Conservation (phyloP, 2,329 filamentous ascomycete species). For the Aspergillus fijiensis region DNA sequence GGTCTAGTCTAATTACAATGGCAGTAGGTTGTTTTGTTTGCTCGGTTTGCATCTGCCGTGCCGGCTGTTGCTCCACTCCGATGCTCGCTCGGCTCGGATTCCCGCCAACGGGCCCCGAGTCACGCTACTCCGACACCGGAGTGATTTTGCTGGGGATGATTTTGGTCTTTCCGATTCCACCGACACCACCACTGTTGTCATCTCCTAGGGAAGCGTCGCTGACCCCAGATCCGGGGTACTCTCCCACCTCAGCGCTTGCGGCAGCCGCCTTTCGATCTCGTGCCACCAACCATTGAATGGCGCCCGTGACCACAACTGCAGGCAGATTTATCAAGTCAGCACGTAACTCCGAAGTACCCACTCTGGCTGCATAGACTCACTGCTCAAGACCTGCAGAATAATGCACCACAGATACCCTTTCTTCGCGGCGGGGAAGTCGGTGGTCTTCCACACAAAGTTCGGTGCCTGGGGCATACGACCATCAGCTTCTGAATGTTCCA, state of each 20-base stretch:
- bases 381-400: slow-evolving; percentile 34
- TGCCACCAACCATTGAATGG: background rate
- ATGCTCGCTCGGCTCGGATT: too few species aligned
- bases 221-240: background rate
- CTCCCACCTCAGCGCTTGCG: background rate
- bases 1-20: too few species aligned
- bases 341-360: too few species aligned
- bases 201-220: background rate
- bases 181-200: background rate
- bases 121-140: too few species aligned
- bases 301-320: background rate
- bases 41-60: too few species aligned
- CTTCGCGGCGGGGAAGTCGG: slow-evolving; percentile 38
- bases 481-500: background rate
- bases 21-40: too few species aligned
- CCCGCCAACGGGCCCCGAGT: too few species aligned
- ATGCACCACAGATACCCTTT: slow-evolving; percentile 42
- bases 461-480: slow-evolving; percentile 22
- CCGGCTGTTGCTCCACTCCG: too few species aligned
- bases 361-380: too few species aligned
- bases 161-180: too few species aligned
- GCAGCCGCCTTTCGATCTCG: background rate
- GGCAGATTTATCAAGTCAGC: background rate
- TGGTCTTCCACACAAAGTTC: slow-evolving; percentile 47
- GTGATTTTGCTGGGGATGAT: too few species aligned